Evolutionary conservation across 192 early-diverging fungal species (phyloP).

Genomic region (Backusella westeae): DNA sequence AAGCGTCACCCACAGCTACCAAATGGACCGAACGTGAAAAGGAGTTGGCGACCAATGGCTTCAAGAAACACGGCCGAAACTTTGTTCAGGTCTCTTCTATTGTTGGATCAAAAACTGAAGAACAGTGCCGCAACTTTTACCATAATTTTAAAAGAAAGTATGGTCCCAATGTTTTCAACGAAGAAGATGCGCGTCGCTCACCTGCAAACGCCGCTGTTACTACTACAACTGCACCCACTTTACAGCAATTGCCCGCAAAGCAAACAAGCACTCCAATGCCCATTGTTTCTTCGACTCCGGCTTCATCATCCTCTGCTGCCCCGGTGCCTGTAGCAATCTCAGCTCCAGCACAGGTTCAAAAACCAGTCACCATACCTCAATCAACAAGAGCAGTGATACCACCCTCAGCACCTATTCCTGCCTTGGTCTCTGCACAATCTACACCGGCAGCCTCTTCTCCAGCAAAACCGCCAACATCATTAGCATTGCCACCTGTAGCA

Average conservation of each 20-base stretch:
- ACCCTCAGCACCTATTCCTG: not conserved
- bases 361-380: not conserved
- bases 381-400: not conserved
- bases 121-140: slow-evolving; percentile 79
- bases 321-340: not conserved
- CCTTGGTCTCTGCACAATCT: not conserved
- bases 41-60: slow-evolving; percentile 55
- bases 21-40: slow-evolving; percentile 64
- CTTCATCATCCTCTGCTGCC: not conserved
- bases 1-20: slow-evolving; percentile 24
- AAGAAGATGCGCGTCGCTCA: slow-evolving; percentile 26
- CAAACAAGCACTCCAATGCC: not conserved
- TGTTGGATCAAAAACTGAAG: slow-evolving; percentile 75
- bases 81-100: slow-evolving; percentile 68
- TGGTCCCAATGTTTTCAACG: slow-evolving; percentile 52
- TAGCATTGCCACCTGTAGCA: not conserved
- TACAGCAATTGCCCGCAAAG: not conserved
- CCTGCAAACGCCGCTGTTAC: not conserved
- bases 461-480: not conserved
- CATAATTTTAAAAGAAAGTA: slow-evolving; percentile 71
- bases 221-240: not conserved
- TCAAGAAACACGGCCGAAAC: slow-evolving; percentile 65
- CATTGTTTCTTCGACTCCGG: not conserved
- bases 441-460: not conserved
- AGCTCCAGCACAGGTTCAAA: not conserved